Conservation (phyloP, 257 asterid genomes). For the Ilex aquifolium region DNA sequence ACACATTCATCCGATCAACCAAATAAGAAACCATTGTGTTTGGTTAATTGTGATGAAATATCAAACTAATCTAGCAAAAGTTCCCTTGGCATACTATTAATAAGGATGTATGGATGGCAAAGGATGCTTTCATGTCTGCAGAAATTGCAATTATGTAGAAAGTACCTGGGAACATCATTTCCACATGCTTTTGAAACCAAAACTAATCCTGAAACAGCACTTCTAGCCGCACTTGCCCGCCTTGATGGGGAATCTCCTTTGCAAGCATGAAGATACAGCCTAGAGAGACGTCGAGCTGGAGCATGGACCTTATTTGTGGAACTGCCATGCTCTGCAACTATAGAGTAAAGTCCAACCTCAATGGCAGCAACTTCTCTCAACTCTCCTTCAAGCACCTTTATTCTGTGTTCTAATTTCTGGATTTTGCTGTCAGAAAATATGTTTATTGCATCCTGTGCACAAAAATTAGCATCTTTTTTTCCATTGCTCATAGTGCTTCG, state of each 20-base stretch:
- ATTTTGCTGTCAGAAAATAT: conserved; percentile 36
- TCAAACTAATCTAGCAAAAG: too few species aligned
- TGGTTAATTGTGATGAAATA: too few species aligned
- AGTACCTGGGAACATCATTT: conserved; percentile 81
- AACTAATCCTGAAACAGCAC: conserved; percentile 65
- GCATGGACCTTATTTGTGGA: conserved; percentile 78
- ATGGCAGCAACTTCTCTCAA: conserved; percentile 79
- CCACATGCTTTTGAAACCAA: conserved; percentile 83
- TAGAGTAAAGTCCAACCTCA: conserved; percentile 68
- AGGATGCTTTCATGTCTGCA: not conserved
- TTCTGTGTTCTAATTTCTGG: conserved; percentile 46
- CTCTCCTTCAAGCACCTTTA: conserved; percentile 58
- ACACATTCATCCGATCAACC: too few species aligned
- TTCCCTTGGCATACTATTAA: too few species aligned
- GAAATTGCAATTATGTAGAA: not conserved
- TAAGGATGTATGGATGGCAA: too few species aligned
- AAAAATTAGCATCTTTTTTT: not conserved
- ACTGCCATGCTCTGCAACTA: conserved; percentile 80
- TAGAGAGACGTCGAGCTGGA: conserved; percentile 81
- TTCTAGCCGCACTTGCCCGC: conserved; percentile 57
- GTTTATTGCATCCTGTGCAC: conserved; percentile 41
- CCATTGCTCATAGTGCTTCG: conserved; percentile 17
- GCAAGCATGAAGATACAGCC: conserved; percentile 65
- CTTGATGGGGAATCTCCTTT: conserved; percentile 35
- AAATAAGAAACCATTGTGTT: too few species aligned